Evolutionary conservation across 2,329 filamentous ascomycete genomes (phyloP).

Genomic region (Aspergillus luchuensis): DNA sequence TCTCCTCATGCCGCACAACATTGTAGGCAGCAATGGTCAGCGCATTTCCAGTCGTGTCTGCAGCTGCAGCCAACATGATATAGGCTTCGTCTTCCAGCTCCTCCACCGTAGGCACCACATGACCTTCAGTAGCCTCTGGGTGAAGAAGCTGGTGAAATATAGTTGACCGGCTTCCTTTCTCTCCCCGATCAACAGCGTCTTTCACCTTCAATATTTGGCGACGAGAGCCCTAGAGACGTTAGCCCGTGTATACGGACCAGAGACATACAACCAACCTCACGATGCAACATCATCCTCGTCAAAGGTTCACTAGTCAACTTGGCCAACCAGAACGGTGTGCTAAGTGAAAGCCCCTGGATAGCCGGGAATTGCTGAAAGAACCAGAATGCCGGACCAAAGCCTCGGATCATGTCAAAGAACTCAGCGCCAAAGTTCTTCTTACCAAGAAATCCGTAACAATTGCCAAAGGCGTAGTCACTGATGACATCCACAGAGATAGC

Average conservation of each 20-base stretch:
- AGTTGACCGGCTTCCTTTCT: slow-evolving; percentile 23
- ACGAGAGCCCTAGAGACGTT: slow-evolving; percentile 11
- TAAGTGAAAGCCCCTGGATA: slow-evolving; percentile 17
- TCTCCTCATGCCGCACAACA: slow-evolving; percentile 29
- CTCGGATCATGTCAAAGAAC: slow-evolving; percentile 25
- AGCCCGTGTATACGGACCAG: neutral
- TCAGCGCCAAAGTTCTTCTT: slow-evolving; percentile 21
- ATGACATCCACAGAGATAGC: slow-evolving; percentile 33
- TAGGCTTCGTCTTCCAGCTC: slow-evolving; percentile 33
- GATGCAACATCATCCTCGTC: slow-evolving; percentile 21
- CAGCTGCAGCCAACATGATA: slow-evolving; percentile 31
- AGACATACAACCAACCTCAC: slow-evolving; percentile 13
- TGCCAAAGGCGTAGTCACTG: slow-evolving; percentile 32
- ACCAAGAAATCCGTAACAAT: slow-evolving; percentile 24
- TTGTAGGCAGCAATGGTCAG: slow-evolving; percentile 36
- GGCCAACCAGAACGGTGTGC: slow-evolving; percentile 23
- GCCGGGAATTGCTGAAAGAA: slow-evolving; percentile 29
- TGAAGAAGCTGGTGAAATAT: slow-evolving; percentile 26
- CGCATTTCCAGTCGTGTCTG: slow-evolving; percentile 40
- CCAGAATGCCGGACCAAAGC: slow-evolving; percentile 23
- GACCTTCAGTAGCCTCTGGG: slow-evolving; percentile 19
- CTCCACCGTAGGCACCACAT: slow-evolving; percentile 23
- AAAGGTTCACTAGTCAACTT: slow-evolving; percentile 14
- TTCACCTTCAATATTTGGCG: slow-evolving; percentile 22
- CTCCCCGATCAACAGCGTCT: slow-evolving; percentile 18